These are phyloP conservation scores for Pleurotus ostreatus DNA, from an alignment of 768 basidiomycete species.

Conservation along the genomic window DNA sequence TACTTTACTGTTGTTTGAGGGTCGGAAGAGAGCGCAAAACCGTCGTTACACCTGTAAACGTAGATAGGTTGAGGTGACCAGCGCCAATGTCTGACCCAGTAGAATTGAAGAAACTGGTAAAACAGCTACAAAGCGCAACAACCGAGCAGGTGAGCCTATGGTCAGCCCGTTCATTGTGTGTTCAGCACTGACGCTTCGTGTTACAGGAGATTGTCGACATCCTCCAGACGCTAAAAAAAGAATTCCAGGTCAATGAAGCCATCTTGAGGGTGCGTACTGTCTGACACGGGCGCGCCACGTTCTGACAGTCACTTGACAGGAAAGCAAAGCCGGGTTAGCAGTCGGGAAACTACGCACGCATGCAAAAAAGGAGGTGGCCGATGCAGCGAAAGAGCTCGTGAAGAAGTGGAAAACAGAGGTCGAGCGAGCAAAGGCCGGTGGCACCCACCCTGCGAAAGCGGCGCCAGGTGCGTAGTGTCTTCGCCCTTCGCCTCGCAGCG, in stretches of 20 bases:
- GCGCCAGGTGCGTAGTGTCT: constrained; percentile 30
- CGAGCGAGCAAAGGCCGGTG: constrained; percentile 52
- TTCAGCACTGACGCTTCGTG: constrained; percentile 20
- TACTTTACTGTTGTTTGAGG: too few relatives aligned
- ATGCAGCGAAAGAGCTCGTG: constrained; percentile 86
- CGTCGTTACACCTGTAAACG: not conserved
- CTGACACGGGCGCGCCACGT: constrained; percentile 25
- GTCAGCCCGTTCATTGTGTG: constrained; percentile 33
- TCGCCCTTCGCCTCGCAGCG: constrained; percentile 10
- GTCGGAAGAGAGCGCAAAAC: not conserved
- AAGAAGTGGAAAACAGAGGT: constrained; percentile 90
- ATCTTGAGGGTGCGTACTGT: constrained; percentile 65
- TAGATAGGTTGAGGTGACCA: not conserved
- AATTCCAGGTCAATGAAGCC: constrained; percentile 65
- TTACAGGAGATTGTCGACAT: constrained; percentile 61
- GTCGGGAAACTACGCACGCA: constrained; percentile 86
- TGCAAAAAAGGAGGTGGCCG: constrained; percentile 65
- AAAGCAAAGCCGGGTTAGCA: constrained; percentile 89
- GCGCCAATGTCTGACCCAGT: constrained; percentile 43
- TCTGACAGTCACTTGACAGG: constrained; percentile 42
- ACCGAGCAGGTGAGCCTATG: constrained; percentile 45
- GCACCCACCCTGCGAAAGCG: constrained; percentile 13
- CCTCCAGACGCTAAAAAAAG: constrained; percentile 59
- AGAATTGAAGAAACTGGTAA: constrained; percentile 79
- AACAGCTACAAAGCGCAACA: constrained; percentile 66